These are phyloP conservation scores for Phytophthora sp. DNA, from an alignment of 352 stramenopile species.

Conservation along the genomic window DNA sequence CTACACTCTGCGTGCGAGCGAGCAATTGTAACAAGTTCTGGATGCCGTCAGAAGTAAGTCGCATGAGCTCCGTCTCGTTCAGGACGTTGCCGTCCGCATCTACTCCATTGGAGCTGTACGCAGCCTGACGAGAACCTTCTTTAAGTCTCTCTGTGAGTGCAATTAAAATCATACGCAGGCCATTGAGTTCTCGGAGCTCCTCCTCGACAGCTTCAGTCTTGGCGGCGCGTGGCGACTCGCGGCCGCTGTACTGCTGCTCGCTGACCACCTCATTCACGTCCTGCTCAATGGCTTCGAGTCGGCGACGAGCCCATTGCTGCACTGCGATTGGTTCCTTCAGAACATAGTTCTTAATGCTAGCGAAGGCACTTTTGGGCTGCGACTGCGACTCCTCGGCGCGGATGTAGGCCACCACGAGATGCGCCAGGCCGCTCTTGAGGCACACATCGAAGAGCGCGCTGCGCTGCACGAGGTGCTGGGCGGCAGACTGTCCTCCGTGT, in stretches of 20 bases:
- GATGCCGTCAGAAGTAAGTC: constrained; percentile 66
- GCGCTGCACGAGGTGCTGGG: constrained; percentile 61
- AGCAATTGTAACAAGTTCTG: constrained; percentile 76
- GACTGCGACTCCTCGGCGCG: constrained; percentile 42
- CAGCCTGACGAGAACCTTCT: constrained; percentile 61
- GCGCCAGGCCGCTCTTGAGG: constrained; percentile 68
- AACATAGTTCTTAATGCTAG: constrained; percentile 61
- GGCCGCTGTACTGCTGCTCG: constrained; percentile 51
- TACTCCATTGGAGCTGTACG: constrained; percentile 35
- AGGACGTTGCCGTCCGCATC: constrained; percentile 45
- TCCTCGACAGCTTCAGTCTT: constrained; percentile 49
- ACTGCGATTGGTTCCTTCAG: constrained; percentile 83
- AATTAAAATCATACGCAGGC: constrained; percentile 69
- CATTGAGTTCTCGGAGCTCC: constrained; percentile 67
- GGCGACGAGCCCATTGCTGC: constrained; percentile 74
- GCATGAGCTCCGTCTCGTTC: constrained; percentile 73
- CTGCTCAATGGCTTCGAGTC: constrained; percentile 62
- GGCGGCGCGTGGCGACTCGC: constrained; percentile 35
- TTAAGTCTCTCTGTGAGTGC: constrained; percentile 71
- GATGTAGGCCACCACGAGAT: constrained; percentile 79
- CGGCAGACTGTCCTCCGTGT: constrained; percentile 35
- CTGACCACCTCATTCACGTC: constrained; percentile 57
- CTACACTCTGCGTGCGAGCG: constrained; percentile 61
- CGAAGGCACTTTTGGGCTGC: constrained; percentile 32
- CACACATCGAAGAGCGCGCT: constrained; percentile 82